phyloP scores from a whole-genome alignment of 2,329 filamentous ascomycete species.

The Trichoderma lentiforme region DNA sequence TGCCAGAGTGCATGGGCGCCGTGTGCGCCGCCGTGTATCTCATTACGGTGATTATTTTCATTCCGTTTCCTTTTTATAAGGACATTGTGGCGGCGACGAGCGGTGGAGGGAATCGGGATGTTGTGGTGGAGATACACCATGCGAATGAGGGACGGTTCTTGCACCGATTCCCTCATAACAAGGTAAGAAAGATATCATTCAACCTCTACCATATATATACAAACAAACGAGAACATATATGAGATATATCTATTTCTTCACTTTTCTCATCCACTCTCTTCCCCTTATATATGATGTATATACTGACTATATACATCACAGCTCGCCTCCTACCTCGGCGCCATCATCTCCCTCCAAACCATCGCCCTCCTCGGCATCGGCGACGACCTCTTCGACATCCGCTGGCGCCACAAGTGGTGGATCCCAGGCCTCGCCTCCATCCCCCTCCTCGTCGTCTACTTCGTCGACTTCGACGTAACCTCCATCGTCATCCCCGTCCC shows the following conservation, averaged over 20 bases:
- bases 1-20: slow-evolving; percentile 95
- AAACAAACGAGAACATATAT: background rate
- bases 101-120: slow-evolving; percentile 86
- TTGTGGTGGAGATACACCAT: slow-evolving; percentile 69
- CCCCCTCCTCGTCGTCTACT: slow-evolving; percentile 93
- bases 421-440: slow-evolving; percentile 93
- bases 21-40: slow-evolving; percentile 92
- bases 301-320: slow-evolving; percentile 34
- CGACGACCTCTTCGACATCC: slow-evolving; percentile 95
- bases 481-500: slow-evolving; percentile 88
- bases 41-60: slow-evolving; percentile 82
- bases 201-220: background rate
- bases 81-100: slow-evolving; percentile 94
- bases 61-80: slow-evolving; percentile 97
- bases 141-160: slow-evolving; percentile 82
- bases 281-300: too few relatives aligned
- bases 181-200: slow-evolving; percentile 50
- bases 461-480: slow-evolving; percentile 96
- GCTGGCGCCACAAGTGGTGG: slow-evolving; percentile 98
- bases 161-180: slow-evolving; percentile 90
- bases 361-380: slow-evolving; percentile 89
- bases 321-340: slow-evolving; percentile 92
- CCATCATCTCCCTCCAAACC: slow-evolving; percentile 86
- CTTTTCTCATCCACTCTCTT: too few relatives aligned
- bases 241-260: too few relatives aligned